Evolutionary conservation across 495 filamentous ascomycete genomes (phyloP).

Genomic region (Daldinia grandis): DNA sequence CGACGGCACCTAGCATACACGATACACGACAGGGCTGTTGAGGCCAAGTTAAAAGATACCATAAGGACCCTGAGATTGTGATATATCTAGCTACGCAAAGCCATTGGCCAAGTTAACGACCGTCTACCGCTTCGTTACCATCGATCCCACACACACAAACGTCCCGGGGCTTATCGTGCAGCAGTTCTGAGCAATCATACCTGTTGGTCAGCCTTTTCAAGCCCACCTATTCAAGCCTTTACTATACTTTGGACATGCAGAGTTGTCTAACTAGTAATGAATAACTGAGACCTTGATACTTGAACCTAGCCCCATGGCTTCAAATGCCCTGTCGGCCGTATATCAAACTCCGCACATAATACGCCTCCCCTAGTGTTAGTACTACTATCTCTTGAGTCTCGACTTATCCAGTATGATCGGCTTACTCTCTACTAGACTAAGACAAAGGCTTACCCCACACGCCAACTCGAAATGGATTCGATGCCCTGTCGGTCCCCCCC

Average conservation of each 20-base stretch:
- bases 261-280: slow-evolving; percentile 35
- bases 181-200: slow-evolving; percentile 7
- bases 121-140: slow-evolving; percentile 19
- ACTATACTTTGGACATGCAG: slow-evolving; percentile 20
- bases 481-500: slow-evolving; percentile 15
- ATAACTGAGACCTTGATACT: slow-evolving; percentile 1
- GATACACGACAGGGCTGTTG: slow-evolving; percentile 10
- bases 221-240: not conserved
- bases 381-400: slow-evolving; percentile 13
- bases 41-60: slow-evolving; percentile 29
- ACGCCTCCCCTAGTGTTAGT: slow-evolving; percentile 26
- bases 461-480: slow-evolving; percentile 22
- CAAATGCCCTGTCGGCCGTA: slow-evolving; percentile 25
- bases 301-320: not conserved
- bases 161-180: not conserved
- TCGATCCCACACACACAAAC: slow-evolving; percentile 11
- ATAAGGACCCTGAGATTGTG: slow-evolving; percentile 31
- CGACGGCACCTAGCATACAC: not conserved
- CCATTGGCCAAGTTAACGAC: slow-evolving; percentile 15
- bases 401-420: slow-evolving; percentile 17
- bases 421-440: slow-evolving; percentile 36
- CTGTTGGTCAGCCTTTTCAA: slow-evolving; percentile 15
- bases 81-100: slow-evolving; percentile 5
- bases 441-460: slow-evolving; percentile 35
- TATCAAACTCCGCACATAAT: slow-evolving; percentile 25